These are phyloP conservation scores for Penicillium ochrochloron DNA, from an alignment of 495 filamentous ascomycete species.

Conservation along the genomic window DNA sequence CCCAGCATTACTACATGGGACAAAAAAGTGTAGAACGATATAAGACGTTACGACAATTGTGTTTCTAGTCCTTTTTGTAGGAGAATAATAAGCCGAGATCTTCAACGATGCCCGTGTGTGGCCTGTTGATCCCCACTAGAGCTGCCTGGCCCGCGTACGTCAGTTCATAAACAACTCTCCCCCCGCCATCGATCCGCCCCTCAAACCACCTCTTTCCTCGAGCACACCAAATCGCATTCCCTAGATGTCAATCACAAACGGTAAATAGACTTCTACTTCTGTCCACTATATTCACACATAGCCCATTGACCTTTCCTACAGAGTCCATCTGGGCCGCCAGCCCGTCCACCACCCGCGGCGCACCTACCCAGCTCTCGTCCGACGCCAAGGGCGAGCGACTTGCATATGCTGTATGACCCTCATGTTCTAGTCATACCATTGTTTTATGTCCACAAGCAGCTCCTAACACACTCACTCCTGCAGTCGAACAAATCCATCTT, in stretches of 20 bases:
- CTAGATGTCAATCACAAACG: conserved; percentile 53
- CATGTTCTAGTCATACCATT: neutral
- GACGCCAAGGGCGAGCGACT: conserved; percentile 92
- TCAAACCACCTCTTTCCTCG: conserved; percentile 9
- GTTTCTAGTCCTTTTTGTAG: neutral
- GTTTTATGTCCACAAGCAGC: neutral
- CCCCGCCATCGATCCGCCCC: conserved; percentile 12
- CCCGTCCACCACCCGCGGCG: conserved; percentile 82
- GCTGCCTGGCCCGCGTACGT: conserved; percentile 32
- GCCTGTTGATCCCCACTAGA: conserved; percentile 20
- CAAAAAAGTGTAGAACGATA: neutral
- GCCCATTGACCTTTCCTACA: conserved; percentile 32
- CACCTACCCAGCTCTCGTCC: conserved; percentile 86
- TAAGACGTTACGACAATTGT: neutral
- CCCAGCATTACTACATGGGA: neutral
- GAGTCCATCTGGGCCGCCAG: conserved; percentile 75
- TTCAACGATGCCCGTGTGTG: neutral
- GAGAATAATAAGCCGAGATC: neutral
- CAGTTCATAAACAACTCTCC: conserved; percentile 35
- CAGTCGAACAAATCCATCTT: conserved; percentile 97
- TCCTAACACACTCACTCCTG: conserved; percentile 20
- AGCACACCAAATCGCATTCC: conserved; percentile 9
- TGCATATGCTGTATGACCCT: conserved; percentile 80
- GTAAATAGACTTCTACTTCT: conserved; percentile 21
- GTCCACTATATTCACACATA: neutral